Evolutionary conservation across 257 asterid species (phyloP).

Genomic region (Solanum gracilifrons): DNA sequence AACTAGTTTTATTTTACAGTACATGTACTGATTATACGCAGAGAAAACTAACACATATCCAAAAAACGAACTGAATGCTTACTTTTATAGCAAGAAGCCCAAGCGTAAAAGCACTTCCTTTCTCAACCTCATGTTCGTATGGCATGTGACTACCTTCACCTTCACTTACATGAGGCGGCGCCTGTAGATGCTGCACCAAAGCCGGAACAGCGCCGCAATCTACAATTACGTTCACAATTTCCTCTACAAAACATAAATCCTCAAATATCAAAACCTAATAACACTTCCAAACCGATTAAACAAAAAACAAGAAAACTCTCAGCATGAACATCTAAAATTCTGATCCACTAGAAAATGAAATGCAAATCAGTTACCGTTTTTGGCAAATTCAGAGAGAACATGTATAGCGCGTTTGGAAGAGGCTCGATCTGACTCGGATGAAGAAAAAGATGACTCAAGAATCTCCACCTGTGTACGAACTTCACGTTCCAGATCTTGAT

Average conservation of each 20-base stretch:
- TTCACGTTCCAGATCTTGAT: slow-evolving; percentile 57
- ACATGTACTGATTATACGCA: not conserved
- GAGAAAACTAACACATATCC: not conserved
- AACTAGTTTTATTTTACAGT: not conserved
- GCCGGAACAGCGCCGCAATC: slow-evolving; percentile 90
- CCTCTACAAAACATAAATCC: slow-evolving; percentile 56
- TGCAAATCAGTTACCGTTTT: slow-evolving; percentile 40
- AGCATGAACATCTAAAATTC: not conserved
- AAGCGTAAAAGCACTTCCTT: slow-evolving; percentile 94
- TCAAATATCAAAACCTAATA: slow-evolving; percentile 13
- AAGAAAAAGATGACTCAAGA: slow-evolving; percentile 36
- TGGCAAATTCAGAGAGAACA: slow-evolving; percentile 59
- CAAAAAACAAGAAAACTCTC: not conserved
- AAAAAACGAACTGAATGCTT: slow-evolving; percentile 2
- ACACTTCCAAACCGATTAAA: not conserved
- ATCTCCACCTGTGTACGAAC: slow-evolving; percentile 56
- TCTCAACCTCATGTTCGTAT: slow-evolving; percentile 89
- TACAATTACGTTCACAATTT: slow-evolving; percentile 69
- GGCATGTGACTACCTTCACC: slow-evolving; percentile 34
- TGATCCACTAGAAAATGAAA: slow-evolving; percentile 15
- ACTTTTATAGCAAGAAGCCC: slow-evolving; percentile 96
- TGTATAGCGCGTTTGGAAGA: slow-evolving; percentile 55
- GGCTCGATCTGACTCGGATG: slow-evolving; percentile 46
- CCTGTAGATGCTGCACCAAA: slow-evolving; percentile 68
- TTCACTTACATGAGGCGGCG: slow-evolving; percentile 37